Evolutionary conservation across 2,329 filamentous ascomycete genomes (phyloP).

Genomic region (Colletotrichum theobromicola): DNA sequence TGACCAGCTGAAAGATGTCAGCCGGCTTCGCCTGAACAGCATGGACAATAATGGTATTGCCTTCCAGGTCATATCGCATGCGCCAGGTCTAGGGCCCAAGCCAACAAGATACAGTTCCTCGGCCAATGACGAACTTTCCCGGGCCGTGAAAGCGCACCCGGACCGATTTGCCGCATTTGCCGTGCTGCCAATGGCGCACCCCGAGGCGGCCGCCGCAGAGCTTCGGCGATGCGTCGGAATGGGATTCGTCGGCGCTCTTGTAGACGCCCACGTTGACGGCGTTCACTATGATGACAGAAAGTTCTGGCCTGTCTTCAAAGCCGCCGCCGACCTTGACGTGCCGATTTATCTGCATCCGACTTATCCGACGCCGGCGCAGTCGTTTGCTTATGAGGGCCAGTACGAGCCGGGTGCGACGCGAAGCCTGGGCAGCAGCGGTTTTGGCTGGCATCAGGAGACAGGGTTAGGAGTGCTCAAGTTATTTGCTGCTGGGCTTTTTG

Average conservation of each 20-base stretch:
- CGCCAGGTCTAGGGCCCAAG: constrained; percentile 4
- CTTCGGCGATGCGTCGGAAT: constrained; percentile 58
- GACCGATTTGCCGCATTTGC: not conserved
- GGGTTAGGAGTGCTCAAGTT: constrained; percentile 34
- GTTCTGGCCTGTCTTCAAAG: constrained; percentile 68
- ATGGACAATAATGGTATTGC: constrained; percentile 29
- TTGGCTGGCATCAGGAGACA: constrained; percentile 57
- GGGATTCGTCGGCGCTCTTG: constrained; percentile 65
- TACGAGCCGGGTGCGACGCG: constrained; percentile 30
- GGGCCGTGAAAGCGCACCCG: constrained; percentile 5
- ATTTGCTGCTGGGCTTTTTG: constrained; percentile 1
- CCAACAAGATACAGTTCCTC: constrained; percentile 27
- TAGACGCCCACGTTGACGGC: constrained; percentile 66
- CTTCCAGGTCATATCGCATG: constrained; percentile 21
- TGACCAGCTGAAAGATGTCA: constrained; percentile 26
- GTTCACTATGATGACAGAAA: constrained; percentile 63
- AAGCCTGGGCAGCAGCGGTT: constrained; percentile 45
- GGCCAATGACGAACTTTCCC: constrained; percentile 26
- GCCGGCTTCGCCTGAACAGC: constrained; percentile 25
- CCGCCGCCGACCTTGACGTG: constrained; percentile 62
- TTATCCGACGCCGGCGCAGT: constrained; percentile 33
- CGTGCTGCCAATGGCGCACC: constrained; percentile 52
- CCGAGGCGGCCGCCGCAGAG: constrained; percentile 53
- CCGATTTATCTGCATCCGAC: constrained; percentile 68
- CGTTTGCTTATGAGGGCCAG: constrained; percentile 28